Evolutionary conservation across 2,329 filamentous ascomycete species (phyloP), one percentile per base, ranked within the genome.

Genomic region (Achaetomium macrosporum): DNA sequence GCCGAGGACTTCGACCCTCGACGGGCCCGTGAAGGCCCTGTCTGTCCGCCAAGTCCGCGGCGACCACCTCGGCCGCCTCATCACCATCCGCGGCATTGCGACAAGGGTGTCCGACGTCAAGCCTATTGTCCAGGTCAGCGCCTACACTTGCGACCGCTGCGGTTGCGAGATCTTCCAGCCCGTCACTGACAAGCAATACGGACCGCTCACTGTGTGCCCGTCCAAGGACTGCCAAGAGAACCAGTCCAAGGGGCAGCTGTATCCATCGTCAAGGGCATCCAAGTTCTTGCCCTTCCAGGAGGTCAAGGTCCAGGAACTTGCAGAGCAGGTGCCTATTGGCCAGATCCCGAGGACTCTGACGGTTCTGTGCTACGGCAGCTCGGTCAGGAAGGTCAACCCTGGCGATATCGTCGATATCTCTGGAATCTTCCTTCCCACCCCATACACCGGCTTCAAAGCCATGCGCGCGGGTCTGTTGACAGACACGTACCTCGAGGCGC

Each of bases 241-340:
- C 70, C 90, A 96, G 69, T 83, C 89, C 61, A 96, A 93, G 70
- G 93, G 93, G 16, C 90, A 96, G 69, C 79, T 99, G 37, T 92
- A 95, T 68, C 83, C 95, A 36, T 96, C 92, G 0, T 95, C 91
- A n/a, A 82, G 93, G 63, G 93, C 92, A 0, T 96, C 91, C 47
- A 99, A 97, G 65, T 99, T 97, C 66, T 74, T 96, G 64, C 90
- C 93, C 3, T 99, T 99, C 75, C 93, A 99, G 70, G 93, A 99
- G 71, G 84, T 97, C 71, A 97, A 97, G 74, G 90, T 99, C 52
- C 93, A 99, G 71, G 93, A 99, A 68, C 89, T 97, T 83, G 90
- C 93, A n/a, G 93, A 99, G 68, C 93, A 99, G 69, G 93, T 99
- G 0, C 93, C 93, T 8, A 95, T 99, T 59, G 93, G 93, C 47